A percentile compares a stretch with the other conserved stretches of the same genome.
phyloP scores from a whole-genome alignment of 2,329 filamentous ascomycete species.

The Calonectria pteridis region DNA sequence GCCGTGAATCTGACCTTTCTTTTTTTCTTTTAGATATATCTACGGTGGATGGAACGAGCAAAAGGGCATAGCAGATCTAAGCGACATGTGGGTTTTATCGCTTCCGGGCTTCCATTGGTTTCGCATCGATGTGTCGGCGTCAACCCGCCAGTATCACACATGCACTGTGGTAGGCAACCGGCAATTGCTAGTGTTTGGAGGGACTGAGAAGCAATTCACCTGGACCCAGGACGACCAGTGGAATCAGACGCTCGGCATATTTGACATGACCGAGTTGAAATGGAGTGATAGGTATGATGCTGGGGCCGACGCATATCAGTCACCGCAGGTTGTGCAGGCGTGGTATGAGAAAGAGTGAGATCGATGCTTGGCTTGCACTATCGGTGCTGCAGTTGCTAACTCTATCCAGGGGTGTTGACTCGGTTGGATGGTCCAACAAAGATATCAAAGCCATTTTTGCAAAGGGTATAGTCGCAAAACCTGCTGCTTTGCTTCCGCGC shows the following conservation, averaged over 20 bases:
- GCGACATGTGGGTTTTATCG: background rate
- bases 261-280: constrained; percentile 4
- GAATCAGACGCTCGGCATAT: background rate
- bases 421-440: background rate
- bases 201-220: background rate
- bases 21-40: background rate
- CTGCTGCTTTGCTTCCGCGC: background rate
- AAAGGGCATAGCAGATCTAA: background rate
- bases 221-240: background rate
- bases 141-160: background rate
- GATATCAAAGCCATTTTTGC: background rate
- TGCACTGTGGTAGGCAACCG: background rate
- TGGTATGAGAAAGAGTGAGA: background rate
- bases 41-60: background rate
- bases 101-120: background rate
- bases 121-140: background rate
- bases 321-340: background rate
- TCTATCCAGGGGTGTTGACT: background rate
- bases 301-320: background rate
- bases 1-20: background rate
- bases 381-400: background rate
- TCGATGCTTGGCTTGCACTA: no score
- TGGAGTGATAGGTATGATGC: background rate
- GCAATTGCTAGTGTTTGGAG: background rate
- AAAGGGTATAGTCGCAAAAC: background rate